Conservation (phyloP, 345 rosid species). For the Eucalyptus caleyi region DNA sequence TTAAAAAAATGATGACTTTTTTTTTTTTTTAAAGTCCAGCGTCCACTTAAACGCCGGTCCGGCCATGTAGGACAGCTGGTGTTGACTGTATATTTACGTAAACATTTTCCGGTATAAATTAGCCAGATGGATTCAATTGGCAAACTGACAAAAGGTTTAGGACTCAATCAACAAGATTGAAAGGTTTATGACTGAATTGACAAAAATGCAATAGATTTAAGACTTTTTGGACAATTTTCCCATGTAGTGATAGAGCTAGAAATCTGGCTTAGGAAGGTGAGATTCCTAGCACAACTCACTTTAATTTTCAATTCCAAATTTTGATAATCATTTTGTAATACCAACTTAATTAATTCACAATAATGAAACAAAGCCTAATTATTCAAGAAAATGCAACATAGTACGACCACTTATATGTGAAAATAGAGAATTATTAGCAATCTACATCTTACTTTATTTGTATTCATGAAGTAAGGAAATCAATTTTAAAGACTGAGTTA, state of each 20-base stretch:
- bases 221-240: too few species aligned
- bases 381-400: neutral
- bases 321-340: neutral
- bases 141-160: too few species aligned
- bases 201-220: too few species aligned
- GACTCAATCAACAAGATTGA: too few species aligned
- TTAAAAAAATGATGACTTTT: too few species aligned
- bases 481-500: neutral
- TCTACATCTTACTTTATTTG: neutral
- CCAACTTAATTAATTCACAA: neutral
- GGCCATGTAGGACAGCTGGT: too few species aligned
- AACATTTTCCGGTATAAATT: too few species aligned
- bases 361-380: neutral
- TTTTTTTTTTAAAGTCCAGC: too few species aligned
- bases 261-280: neutral
- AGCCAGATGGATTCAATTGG: too few species aligned
- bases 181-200: too few species aligned
- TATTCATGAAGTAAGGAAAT: neutral
- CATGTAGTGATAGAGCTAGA: neutral
- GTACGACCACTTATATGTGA: neutral
- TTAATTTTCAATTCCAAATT: neutral
- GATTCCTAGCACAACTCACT: neutral
- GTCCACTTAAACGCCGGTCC: rapidly evolving
- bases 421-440: neutral
- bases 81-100: rapidly evolving